phyloP scores from a whole-genome alignment of 2,329 filamentous ascomycete genomes.

The Chalara sp. region DNA sequence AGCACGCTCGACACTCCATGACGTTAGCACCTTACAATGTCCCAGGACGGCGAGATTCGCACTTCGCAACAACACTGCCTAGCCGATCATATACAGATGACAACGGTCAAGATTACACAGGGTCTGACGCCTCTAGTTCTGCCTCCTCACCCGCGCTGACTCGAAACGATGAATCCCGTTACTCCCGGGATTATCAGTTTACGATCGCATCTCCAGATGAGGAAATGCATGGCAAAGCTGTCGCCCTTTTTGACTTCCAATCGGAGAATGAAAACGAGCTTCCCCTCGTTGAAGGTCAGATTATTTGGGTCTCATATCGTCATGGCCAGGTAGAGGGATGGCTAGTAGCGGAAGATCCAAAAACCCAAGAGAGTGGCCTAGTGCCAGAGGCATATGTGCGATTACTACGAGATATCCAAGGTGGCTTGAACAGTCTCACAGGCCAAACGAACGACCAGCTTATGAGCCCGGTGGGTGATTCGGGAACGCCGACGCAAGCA shows the following conservation, averaged over 20 bases:
- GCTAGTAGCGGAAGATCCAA: conserved; percentile 94
- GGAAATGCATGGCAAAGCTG: conserved; percentile 94
- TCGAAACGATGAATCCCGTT: conserved; percentile 67
- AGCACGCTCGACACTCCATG: conserved; percentile 51
- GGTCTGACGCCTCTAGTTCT: conserved; percentile 52
- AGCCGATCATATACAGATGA: conserved; percentile 30
- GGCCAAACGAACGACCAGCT: conserved; percentile 47
- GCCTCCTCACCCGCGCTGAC: conserved; percentile 51
- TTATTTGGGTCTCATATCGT: conserved; percentile 92
- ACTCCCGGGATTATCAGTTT: conserved; percentile 88
- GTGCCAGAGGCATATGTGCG: conserved; percentile 97
- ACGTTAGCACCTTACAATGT: conserved; percentile 34
- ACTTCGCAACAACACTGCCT: conserved; percentile 42
- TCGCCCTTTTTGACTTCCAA: conserved; percentile 91
- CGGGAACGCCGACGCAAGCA: conserved; percentile 54
- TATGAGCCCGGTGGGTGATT: conserved; percentile 45
- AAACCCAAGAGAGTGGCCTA: conserved; percentile 86
- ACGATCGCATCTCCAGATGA: conserved; percentile 93
- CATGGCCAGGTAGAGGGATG: conserved; percentile 81
- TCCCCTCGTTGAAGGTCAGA: conserved; percentile 85
- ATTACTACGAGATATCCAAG: conserved; percentile 85
- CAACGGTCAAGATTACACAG: conserved; percentile 34
- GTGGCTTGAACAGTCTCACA: conserved; percentile 70
- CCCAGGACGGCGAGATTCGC: conserved; percentile 43
- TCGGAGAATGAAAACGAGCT: conserved; percentile 96